A percentile compares a stretch with the other conserved stretches of the same genome.
Conservation (phyloP, 345 rosid genomes). For the Noccaea bulbosa region DNA sequence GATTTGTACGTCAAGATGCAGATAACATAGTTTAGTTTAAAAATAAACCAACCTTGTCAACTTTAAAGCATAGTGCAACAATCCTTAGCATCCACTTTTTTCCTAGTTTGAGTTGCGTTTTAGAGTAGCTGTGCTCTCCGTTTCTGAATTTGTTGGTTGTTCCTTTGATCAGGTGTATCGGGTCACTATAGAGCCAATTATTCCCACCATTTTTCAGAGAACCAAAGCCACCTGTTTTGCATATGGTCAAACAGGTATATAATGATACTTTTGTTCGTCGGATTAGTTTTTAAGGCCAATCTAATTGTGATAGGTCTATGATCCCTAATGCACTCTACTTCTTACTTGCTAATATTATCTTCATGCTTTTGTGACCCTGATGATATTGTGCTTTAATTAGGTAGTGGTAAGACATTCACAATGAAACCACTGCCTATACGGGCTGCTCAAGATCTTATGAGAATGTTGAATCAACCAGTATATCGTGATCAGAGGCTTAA, state of each 20-base stretch:
- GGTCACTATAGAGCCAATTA: constrained; percentile 88
- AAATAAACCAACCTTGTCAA: constrained; percentile 7
- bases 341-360: neutral
- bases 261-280: constrained; percentile 3
- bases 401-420: constrained; percentile 98
- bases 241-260: constrained; percentile 97
- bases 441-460: constrained; percentile 83
- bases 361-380: constrained; percentile 19
- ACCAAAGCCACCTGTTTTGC: constrained; percentile 99
- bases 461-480: constrained; percentile 82
- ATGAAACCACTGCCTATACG: constrained; percentile 97
- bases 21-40: constrained; percentile 11
- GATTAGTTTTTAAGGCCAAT: neutral
- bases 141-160: neutral
- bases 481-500: constrained; percentile 83
- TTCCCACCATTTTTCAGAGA: constrained; percentile 87
- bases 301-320: constrained; percentile 9
- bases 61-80: neutral
- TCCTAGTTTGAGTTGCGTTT: constrained; percentile 7
- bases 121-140: neutral
- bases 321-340: neutral
- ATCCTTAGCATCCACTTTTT: neutral
- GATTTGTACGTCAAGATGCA: constrained; percentile 10
- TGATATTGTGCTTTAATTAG: constrained; percentile 48
- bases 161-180: constrained; percentile 69